Base-by-base conservation (phyloP, 495 filamentous ascomycete species). In the Hyaloscypha hepaticicola region DNA sequence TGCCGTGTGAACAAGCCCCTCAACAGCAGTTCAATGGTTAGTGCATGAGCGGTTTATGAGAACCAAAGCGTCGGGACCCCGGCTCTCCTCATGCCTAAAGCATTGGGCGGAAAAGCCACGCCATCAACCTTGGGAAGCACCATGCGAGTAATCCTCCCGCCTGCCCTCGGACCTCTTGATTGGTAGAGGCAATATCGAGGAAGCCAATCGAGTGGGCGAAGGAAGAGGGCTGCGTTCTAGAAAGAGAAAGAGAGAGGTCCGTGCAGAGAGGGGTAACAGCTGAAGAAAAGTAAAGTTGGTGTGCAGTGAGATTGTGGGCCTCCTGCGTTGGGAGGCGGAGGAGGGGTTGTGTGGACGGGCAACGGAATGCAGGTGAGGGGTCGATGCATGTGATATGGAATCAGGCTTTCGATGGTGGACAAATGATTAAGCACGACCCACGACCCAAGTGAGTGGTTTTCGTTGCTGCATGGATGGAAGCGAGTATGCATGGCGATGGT, bases 321-420 rank as follows among this genome's bases (percentile, higher is more conserved):
- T 4, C 48, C 5, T 50, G 48, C 16, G 5, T 6, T 7, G 48
- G 5, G 19, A 6, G 5, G 6, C 48, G 19, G 48, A 53, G 19
- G 50, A 53, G 21, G 50, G 25, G 50, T 53, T 24, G 50, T 53
- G 50, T 25, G 50, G 25, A 53, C 50, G 25, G 50, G 22, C 50
- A 53, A 53, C n/a, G 50, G 50, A 19, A 53, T 53, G 22, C 21
- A 53, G 22, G 25, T 50, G 25, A 53, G 25, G 25, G 50, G 50
- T 12, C 24, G 4, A 25, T 53, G 50, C 50, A 53, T 53, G 50
- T 27, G 38, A 14, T 45, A 21, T 53, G 11, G 22, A 50, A 50
- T 24, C 50, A 26, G 8, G 5, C 8, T 27, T 53, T 27, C n/a
- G 25, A 19, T 25, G n/a, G 50, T 25, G 50, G 25, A 53, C 50